Percentiles rank a stretch among this genome's conserved stretches.
These are phyloP conservation scores for Chlorociboria aeruginascens DNA, from an alignment of 495 filamentous ascomycete species.

Conservation along the genomic window DNA sequence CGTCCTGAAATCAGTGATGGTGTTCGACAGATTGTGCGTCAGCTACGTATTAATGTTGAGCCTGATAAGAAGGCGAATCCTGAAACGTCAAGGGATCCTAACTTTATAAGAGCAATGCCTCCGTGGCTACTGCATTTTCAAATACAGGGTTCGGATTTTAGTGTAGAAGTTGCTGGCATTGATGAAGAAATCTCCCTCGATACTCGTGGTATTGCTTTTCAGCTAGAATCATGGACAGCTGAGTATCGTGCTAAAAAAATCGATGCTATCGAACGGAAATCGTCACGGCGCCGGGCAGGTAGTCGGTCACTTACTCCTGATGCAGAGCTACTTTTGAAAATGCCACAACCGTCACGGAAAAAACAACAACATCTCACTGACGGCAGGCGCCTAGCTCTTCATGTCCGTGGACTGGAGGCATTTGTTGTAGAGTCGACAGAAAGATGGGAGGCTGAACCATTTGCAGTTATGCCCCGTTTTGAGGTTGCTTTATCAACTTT, in stretches of 20 bases:
- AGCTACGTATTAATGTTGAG: slow-evolving; percentile 54
- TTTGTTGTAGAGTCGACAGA: slow-evolving; percentile 83
- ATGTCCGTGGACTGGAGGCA: slow-evolving; percentile 71
- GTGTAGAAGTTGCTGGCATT: slow-evolving; percentile 79
- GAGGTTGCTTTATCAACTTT: slow-evolving; percentile 77
- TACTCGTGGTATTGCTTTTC: slow-evolving; percentile 68
- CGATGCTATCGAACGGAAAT: slow-evolving; percentile 39
- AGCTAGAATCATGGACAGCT: slow-evolving; percentile 80
- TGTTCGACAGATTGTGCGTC: slow-evolving; percentile 77
- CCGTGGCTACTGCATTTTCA: slow-evolving; percentile 75
- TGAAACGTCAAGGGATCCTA: slow-evolving; percentile 39
- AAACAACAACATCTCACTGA: slow-evolving; percentile 54
- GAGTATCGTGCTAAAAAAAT: slow-evolving; percentile 79
- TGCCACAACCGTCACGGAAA: slow-evolving; percentile 51
- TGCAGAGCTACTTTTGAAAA: slow-evolving; percentile 40
- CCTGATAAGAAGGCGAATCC: slow-evolving; percentile 44
- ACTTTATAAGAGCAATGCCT: slow-evolving; percentile 66
- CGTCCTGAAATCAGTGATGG: slow-evolving; percentile 85
- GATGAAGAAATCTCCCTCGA: slow-evolving; percentile 69
- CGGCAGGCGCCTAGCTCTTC: slow-evolving; percentile 69
- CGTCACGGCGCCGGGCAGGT: slow-evolving; percentile 43
- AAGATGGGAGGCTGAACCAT: slow-evolving; percentile 72
- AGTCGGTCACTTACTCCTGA: slow-evolving; percentile 48
- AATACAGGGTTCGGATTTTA: slow-evolving; percentile 79
- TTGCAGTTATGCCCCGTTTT: slow-evolving; percentile 73